Percentiles rank a stretch among this genome's conserved stretches.
phyloP scores from a whole-genome alignment of 2,329 filamentous ascomycete species.

The Coniochaeta hoffmannii region DNA sequence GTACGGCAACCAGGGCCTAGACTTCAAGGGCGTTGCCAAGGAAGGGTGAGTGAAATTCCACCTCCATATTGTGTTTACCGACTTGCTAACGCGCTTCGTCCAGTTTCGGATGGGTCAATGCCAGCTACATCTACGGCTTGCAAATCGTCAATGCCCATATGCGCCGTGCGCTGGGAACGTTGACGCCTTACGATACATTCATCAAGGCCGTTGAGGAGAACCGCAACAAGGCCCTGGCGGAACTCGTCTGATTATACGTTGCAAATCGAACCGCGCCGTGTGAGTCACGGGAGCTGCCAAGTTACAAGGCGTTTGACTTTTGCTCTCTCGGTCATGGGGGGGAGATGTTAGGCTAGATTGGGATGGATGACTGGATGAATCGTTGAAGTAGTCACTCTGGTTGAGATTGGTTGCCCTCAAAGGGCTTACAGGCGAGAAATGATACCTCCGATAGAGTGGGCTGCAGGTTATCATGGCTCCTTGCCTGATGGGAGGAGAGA shows the following conservation, averaged over 20 bases:
- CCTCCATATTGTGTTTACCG: background rate
- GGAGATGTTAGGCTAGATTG: background rate
- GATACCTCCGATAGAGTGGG: background rate
- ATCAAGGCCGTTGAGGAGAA: constrained; percentile 56
- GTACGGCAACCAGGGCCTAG: constrained; percentile 92
- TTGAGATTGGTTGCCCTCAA: background rate
- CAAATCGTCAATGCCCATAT: constrained; percentile 85
- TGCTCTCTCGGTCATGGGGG: background rate
- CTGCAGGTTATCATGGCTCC: background rate
- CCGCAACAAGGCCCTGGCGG: constrained; percentile 44
- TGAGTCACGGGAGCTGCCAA: background rate
- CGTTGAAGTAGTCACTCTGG: no score
- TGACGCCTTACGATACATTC: constrained; percentile 82
- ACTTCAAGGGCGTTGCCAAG: constrained; percentile 92
- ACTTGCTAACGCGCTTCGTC: constrained; percentile 18
- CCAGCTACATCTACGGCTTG: constrained; percentile 90
- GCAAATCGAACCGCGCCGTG: background rate
- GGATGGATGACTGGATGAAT: background rate
- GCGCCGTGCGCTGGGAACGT: constrained; percentile 77
- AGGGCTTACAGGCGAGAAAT: background rate
- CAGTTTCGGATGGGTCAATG: constrained; percentile 96
- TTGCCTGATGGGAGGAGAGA: background rate
- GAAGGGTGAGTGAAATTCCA: constrained; percentile 69
- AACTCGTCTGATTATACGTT: constrained; percentile 22
- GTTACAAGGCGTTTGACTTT: background rate